Evolutionary conservation across 148 eudicot species (phyloP).

Genomic region (Vaccinium corymbosum): DNA sequence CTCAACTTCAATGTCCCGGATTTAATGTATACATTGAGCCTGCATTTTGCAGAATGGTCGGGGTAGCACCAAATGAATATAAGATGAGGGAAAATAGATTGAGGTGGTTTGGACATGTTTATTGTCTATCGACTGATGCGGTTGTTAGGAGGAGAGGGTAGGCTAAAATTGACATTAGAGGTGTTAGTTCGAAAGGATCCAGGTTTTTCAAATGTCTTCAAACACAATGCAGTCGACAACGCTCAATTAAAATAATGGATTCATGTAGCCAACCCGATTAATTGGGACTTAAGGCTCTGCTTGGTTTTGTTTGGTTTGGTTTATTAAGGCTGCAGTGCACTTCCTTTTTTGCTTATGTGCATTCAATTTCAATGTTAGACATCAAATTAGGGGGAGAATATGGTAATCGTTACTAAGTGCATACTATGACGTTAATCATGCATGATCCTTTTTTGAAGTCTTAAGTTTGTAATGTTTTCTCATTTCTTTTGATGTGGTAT

Average conservation of each 20-base stretch:
- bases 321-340: background rate
- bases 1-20: background rate
- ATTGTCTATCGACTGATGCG: background rate
- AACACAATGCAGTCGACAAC: background rate
- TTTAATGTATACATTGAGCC: background rate
- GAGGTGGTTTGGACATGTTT: background rate
- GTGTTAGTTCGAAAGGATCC: background rate
- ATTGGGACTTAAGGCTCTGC: background rate
- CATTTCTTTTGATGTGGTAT: background rate
- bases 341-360: background rate
- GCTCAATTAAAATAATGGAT: background rate
- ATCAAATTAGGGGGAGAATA: background rate
- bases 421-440: background rate
- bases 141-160: background rate
- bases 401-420: background rate
- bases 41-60: background rate
- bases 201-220: background rate
- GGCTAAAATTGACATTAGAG: background rate
- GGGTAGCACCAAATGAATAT: background rate
- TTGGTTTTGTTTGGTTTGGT: background rate
- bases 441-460: slow-evolving; percentile 1
- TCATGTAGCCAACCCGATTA: background rate
- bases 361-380: background rate
- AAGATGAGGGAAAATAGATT: background rate
- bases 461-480: slow-evolving; percentile 10